Evolutionary conservation across 2,329 filamentous ascomycete species (phyloP).

Genomic region (Eurotiales sp.): DNA sequence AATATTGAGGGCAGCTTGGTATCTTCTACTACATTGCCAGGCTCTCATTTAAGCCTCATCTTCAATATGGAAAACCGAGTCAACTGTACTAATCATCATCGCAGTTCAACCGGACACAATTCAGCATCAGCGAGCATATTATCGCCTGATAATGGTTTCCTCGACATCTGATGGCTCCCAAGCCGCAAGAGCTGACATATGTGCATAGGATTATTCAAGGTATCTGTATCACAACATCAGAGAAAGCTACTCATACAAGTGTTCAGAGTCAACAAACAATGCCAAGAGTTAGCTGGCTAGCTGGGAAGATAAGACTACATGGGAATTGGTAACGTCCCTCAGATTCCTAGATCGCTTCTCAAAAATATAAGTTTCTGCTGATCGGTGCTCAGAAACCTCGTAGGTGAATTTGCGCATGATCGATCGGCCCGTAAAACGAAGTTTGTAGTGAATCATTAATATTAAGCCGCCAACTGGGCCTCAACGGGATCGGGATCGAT

Average conservation of each 20-base stretch:
- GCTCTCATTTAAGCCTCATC: not conserved
- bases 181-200: constrained; percentile 1
- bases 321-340: not conserved
- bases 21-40: not conserved
- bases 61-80: constrained; percentile 3
- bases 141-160: not conserved
- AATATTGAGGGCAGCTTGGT: not conserved
- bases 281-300: constrained; percentile 5
- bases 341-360: not conserved
- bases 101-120: constrained; percentile 3
- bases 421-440: not conserved
- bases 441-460: constrained; percentile 4
- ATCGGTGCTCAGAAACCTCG: constrained; percentile 4
- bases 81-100: constrained; percentile 4
- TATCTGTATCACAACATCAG: not conserved
- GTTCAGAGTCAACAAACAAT: constrained; percentile 1
- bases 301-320: constrained; percentile 8
- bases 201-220: not conserved
- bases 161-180: constrained; percentile 1
- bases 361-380: not conserved
- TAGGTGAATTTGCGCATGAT: not conserved
- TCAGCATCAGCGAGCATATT: constrained; percentile 2
- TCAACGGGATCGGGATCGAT: constrained; percentile 7
- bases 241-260: not conserved
- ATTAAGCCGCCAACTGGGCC: constrained; percentile 6